These are phyloP conservation scores for Metschnikowia henanensis DNA, from an alignment of 805 yeast species.

Conservation along the genomic window DNA sequence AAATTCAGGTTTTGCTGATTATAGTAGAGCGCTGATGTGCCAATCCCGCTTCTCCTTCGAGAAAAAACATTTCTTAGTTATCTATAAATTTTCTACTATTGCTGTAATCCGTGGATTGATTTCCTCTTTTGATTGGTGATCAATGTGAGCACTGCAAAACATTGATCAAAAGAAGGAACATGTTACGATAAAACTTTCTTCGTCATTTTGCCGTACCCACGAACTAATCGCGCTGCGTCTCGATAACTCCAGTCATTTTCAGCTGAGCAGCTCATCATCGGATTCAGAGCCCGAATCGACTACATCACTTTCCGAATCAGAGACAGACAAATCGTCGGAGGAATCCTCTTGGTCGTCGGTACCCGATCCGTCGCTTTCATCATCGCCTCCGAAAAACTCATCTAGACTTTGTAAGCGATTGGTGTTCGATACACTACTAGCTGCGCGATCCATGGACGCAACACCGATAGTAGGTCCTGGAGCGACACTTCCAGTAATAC, in stretches of 20 bases:
- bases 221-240: too few relatives aligned
- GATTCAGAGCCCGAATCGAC: constrained; percentile 2
- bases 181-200: too few relatives aligned
- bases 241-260: neutral
- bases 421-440: constrained; percentile 16
- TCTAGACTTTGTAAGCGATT: constrained; percentile 75
- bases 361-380: constrained; percentile 16
- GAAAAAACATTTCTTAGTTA: too few relatives aligned
- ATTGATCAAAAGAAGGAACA: too few relatives aligned
- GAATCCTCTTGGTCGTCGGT: neutral
- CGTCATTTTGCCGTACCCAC: too few relatives aligned
- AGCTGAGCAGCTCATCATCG: constrained; percentile 1
- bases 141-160: too few relatives aligned
- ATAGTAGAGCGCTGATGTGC: too few relatives aligned
- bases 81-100: too few relatives aligned
- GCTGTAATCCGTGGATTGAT: too few relatives aligned
- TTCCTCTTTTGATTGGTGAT: too few relatives aligned
- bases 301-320: neutral
- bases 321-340: neutral
- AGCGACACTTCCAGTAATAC: neutral
- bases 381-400: constrained; percentile 66
- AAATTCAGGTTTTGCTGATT: too few relatives aligned
- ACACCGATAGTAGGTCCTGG: neutral
- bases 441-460: neutral
- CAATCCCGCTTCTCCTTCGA: too few relatives aligned